Conservation (phyloP, 148 eudicot species). For the Cornus controversa region DNA sequence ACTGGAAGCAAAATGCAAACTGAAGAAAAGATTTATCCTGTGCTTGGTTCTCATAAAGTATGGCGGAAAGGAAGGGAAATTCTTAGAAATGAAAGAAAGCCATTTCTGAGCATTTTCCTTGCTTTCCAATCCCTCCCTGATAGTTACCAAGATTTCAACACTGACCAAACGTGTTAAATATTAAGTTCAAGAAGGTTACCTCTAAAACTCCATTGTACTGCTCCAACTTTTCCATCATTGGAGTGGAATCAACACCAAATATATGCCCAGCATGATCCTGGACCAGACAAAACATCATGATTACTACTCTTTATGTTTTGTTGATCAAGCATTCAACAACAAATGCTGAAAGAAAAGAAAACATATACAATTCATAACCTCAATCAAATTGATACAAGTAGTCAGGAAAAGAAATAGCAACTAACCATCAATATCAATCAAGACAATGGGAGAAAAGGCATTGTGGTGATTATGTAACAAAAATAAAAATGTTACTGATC, state of each 20-base stretch:
- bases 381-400: conserved; percentile 1
- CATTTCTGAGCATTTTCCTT: not conserved
- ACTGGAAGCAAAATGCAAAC: not conserved
- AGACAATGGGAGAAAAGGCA: not conserved
- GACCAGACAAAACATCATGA: conserved; percentile 18
- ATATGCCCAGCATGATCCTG: conserved; percentile 99
- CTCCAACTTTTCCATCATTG: conserved; percentile 87
- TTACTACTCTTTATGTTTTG: not conserved
- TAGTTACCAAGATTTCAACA: not conserved
- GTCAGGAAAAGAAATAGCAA: not conserved
- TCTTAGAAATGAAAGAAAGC: not conserved
- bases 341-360: not conserved
- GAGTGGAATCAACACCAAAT: conserved; percentile 86
- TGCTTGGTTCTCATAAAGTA: not conserved
- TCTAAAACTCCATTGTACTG: conserved; percentile 78
- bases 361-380: not conserved
- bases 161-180: not conserved
- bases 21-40: not conserved
- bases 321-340: not conserved
- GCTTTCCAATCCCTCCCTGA: not conserved
- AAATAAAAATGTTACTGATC: not conserved
- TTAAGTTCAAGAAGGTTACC: conserved; percentile 41
- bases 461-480: not conserved
- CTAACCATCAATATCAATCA: not conserved
- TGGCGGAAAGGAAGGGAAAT: not conserved